A percentile compares a stretch with the other conserved stretches of the same genome.
Evolutionary conservation across 257 asterid species (phyloP).

Genomic region (Gynochthodes officinalis): DNA sequence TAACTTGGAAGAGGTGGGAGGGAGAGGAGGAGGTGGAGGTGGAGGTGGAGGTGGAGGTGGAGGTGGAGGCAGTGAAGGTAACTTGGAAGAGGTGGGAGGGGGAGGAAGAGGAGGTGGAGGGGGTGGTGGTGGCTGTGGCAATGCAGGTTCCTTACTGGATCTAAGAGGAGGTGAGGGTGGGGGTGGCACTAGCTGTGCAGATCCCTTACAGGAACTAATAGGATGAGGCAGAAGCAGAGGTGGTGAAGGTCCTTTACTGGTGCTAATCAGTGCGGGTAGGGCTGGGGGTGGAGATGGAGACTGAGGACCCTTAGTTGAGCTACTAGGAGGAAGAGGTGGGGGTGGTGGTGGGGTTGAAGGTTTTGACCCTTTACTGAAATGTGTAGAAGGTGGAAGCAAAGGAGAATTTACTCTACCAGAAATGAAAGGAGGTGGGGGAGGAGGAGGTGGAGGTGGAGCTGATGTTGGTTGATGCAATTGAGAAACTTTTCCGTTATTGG

Average conservation of each 20-base stretch:
- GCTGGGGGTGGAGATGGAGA: constrained; percentile 26
- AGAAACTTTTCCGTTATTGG: constrained; percentile 7
- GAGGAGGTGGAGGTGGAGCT: constrained; percentile 12
- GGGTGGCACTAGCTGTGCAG: constrained; percentile 9
- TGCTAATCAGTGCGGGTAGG: constrained; percentile 1
- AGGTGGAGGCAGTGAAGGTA: not conserved
- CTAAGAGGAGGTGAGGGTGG: constrained; percentile 17
- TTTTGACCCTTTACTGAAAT: not conserved
- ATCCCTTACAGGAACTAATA: constrained; percentile 3
- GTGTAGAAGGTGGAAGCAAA: constrained; percentile 13
- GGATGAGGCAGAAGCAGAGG: constrained; percentile 16
- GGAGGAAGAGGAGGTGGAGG: constrained; percentile 14
- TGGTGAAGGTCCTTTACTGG: constrained; percentile 18
- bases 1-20: not conserved
- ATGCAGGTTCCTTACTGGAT: not conserved
- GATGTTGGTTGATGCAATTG: constrained; percentile 17
- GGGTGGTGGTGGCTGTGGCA: constrained; percentile 25
- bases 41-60: constrained; percentile 12
- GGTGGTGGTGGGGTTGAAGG: constrained; percentile 13
- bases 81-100: no score
- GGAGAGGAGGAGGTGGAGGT: constrained; percentile 6
- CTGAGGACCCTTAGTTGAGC: not conserved
- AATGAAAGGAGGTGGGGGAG: constrained; percentile 1
- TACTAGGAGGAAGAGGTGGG: constrained; percentile 16
- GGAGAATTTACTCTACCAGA: constrained; percentile 9